Evolutionary conservation across 2,329 filamentous ascomycete species (phyloP).

Genomic region (Xylaria sp.): DNA sequence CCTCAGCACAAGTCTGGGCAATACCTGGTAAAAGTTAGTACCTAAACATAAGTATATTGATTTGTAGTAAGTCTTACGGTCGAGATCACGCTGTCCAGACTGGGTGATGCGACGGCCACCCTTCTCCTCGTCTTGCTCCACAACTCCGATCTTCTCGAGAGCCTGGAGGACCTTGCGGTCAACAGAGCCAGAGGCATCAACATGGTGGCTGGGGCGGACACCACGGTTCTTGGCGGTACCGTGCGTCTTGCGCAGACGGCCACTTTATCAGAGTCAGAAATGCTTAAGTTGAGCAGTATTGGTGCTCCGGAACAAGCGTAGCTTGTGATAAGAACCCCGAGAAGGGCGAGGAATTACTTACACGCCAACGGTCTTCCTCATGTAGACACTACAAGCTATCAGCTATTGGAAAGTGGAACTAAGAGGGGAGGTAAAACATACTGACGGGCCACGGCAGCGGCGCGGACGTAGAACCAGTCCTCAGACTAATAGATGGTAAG

Average conservation of each 20-base stretch:
- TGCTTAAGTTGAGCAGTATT: slow-evolving; percentile 72
- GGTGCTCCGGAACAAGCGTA: slow-evolving; percentile 55
- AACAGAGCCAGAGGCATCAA: slow-evolving; percentile 92
- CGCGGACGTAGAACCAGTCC: slow-evolving; percentile 95
- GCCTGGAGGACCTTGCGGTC: slow-evolving; percentile 98
- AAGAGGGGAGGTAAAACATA: slow-evolving; percentile 14
- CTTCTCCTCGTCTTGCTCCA: slow-evolving; percentile 98
- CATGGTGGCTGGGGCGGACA: slow-evolving; percentile 89
- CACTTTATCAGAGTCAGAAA: slow-evolving; percentile 51
- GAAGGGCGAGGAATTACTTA: slow-evolving; percentile 18
- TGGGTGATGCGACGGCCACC: slow-evolving; percentile 98
- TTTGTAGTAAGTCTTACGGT: slow-evolving; percentile 65
- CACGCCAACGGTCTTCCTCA: slow-evolving; percentile 99
- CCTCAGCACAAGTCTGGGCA: slow-evolving; percentile 81
- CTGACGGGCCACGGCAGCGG: slow-evolving; percentile 80
- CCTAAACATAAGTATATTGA: background rate
- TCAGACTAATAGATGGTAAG: slow-evolving; percentile 73
- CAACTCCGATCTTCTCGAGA: slow-evolving; percentile 98
- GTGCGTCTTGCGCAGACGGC: slow-evolving; percentile 96
- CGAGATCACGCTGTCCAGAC: slow-evolving; percentile 96
- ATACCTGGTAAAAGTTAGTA: slow-evolving; percentile 62
- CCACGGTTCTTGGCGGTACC: slow-evolving; percentile 98
- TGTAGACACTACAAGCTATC: slow-evolving; percentile 85
- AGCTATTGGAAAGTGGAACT: background rate
- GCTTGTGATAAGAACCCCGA: background rate